Percentiles rank a stretch among this genome's conserved stretches.
phyloP scores from a whole-genome alignment of 441 rosid species.

The Biscutella auriculata region DNA sequence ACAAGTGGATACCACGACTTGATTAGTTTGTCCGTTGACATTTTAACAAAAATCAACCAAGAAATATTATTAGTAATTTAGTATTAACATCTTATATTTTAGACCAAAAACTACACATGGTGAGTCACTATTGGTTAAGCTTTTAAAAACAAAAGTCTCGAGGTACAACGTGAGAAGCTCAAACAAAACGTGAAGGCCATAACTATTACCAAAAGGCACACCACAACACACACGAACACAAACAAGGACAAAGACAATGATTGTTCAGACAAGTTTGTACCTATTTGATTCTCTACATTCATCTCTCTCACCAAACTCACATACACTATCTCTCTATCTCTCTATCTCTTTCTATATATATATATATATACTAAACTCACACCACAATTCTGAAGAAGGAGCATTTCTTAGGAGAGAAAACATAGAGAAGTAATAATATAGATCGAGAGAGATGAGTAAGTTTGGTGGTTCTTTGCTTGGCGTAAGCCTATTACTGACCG shows the following conservation, averaged over 20 bases:
- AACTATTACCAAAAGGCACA: conserved; percentile 13
- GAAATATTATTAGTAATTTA: no score
- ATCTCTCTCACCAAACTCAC: conserved; percentile 10
- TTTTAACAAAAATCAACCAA: conserved; percentile 12
- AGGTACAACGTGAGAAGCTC: conserved; percentile 46
- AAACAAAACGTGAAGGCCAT: conserved; percentile 43
- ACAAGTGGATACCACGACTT: conserved; percentile 19
- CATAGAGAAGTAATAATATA: neutral
- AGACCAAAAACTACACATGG: no score
- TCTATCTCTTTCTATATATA: neutral
- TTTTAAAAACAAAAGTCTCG: neutral
- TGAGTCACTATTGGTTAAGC: neutral
- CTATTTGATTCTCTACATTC: conserved; percentile 14
- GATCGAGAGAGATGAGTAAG: conserved; percentile 18
- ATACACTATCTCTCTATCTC: neutral
- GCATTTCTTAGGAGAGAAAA: neutral
- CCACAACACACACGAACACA: conserved; percentile 11
- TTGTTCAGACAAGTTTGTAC: conserved; percentile 2
- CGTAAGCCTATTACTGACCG: conserved; percentile 14
- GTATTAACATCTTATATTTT: no score
- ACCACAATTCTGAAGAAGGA: neutral
- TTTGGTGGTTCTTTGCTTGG: conserved; percentile 9
- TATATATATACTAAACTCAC: neutral
- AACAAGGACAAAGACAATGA: conserved; percentile 12
- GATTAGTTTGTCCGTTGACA: conserved; percentile 11